Conservation (phyloP, 2,329 filamentous ascomycete species). For the Beauveria medogensis region DNA sequence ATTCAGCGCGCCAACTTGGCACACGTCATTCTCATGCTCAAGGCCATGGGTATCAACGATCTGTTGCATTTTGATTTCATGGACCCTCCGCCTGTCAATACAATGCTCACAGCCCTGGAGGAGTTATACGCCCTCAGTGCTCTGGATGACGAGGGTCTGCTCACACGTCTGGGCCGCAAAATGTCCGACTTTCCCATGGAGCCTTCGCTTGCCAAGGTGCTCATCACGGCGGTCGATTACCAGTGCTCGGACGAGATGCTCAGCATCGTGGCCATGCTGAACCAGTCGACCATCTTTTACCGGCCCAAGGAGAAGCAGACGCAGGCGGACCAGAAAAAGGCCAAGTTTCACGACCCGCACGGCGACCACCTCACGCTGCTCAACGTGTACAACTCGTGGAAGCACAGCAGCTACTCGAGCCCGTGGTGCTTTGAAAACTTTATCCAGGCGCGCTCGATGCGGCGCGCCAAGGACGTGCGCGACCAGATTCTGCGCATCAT, state of each 20-base stretch:
- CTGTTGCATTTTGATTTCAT: slow-evolving; percentile 97
- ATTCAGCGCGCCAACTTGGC: slow-evolving; percentile 93
- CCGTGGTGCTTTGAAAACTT: slow-evolving; percentile 98
- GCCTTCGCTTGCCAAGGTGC: slow-evolving; percentile 78
- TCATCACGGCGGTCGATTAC: slow-evolving; percentile 81
- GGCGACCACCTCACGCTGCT: slow-evolving; percentile 92
- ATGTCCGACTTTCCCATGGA: slow-evolving; percentile 99
- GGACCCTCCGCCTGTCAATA: slow-evolving; percentile 95
- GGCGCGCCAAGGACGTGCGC: slow-evolving; percentile 82
- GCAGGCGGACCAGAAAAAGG: slow-evolving; percentile 94
- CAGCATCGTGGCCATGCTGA: slow-evolving; percentile 91
- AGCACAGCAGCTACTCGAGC: slow-evolving; percentile 68
- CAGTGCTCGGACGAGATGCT: slow-evolving; percentile 90
- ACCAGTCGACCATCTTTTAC: slow-evolving; percentile 80
- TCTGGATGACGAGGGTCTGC: slow-evolving; percentile 86
- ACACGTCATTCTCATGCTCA: slow-evolving; percentile 91
- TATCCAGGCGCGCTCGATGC: slow-evolving; percentile 85
- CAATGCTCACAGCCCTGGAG: slow-evolving; percentile 92
- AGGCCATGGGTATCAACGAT: slow-evolving; percentile 99
- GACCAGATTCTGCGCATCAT: slow-evolving; percentile 91
- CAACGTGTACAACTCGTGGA: slow-evolving; percentile 98
- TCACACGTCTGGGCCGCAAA: slow-evolving; percentile 85
- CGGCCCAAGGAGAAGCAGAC: slow-evolving; percentile 95
- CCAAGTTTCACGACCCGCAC: slow-evolving; percentile 91
- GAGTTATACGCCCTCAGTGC: slow-evolving; percentile 89